Base-by-base conservation (phyloP, 352 stramenopile genomes). In the Phytophthora nicotianae region DNA sequence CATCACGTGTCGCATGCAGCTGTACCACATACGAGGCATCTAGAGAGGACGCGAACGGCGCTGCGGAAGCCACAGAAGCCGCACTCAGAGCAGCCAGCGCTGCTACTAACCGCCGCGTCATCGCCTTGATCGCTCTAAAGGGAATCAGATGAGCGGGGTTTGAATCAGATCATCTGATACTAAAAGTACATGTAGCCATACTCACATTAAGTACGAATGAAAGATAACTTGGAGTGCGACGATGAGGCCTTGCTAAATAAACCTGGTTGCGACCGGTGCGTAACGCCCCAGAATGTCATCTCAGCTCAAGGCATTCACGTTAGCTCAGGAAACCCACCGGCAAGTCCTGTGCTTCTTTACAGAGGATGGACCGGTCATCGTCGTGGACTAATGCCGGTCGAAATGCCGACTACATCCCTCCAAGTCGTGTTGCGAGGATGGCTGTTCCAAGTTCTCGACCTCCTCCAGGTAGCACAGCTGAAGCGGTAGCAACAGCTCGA, bases 1-100 rank as follows among this genome's bases (percentile, higher is more conserved):
- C 57, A 5, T 81, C 78, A 13, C 71, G 74, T 10, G 46, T 80
- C 10, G 69, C 57, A 60, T 91, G 80, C 47, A 91, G 79, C 43
- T 90, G 80, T 50, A 93, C 80, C 27, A 93, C 81, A 35, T 90
- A 91, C 11, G 74, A 80, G 5, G 72, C 56, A 42, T 89, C 80
- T 10, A 70, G 29, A 29, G 60, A 63, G 3, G 65, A 63, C 11
- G 41, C 43, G 17, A 66, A 62, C 17, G 65, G 46, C 4, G 35
- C 48, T 10, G 47, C 51, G 5, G 24, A 64, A 3, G 51, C 61
- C 0, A 24, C 17, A 37, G 35, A 64, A 14, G 47, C 20, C 21
- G 55, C 49, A 5, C 33, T 61, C 21, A 69, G 32, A 53, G 43
- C 37, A 13, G 19, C 51, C 5, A 70, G 24, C 21, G 46, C 48